phyloP scores from a whole-genome alignment of 192 early-diverging fungal genomes.

The Entomortierella beljakovae region DNA sequence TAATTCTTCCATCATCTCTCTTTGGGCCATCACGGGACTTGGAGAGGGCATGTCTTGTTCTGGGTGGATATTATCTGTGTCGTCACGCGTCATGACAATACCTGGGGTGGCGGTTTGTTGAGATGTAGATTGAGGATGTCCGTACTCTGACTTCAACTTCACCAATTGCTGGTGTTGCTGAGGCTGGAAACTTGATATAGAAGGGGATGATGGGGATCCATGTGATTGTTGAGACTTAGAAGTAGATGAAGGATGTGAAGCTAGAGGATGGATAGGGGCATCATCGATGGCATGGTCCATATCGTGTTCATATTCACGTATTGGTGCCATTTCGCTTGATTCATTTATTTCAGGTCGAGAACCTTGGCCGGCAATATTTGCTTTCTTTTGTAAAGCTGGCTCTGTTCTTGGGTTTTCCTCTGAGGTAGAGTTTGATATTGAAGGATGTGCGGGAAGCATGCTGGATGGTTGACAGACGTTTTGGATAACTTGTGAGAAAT shows the following conservation, averaged over 20 bases:
- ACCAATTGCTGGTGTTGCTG: slow-evolving; percentile 46
- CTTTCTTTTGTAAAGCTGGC: slow-evolving; percentile 1
- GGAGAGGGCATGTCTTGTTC: neutral
- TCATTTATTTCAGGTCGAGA: neutral
- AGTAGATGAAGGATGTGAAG: neutral
- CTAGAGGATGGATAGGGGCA: slow-evolving; percentile 23
- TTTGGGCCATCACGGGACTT: slow-evolving; percentile 1
- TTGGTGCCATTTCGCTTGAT: slow-evolving; percentile 7
- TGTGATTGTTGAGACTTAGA: neutral
- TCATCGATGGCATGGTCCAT: slow-evolving; percentile 25
- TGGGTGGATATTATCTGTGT: neutral
- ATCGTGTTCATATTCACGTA: neutral
- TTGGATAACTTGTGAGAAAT: neutral
- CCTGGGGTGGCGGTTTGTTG: slow-evolving; percentile 20
- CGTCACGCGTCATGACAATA: slow-evolving; percentile 29
- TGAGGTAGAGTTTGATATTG: slow-evolving; percentile 27
- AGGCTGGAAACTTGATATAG: slow-evolving; percentile 18
- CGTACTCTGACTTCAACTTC: slow-evolving; percentile 30
- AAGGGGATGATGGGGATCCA: neutral
- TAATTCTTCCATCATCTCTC: slow-evolving; percentile 12
- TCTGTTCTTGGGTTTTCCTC: slow-evolving; percentile 8
- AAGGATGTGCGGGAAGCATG: too few relatives aligned
- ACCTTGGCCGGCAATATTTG: neutral
- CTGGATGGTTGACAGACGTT: slow-evolving; percentile 30
- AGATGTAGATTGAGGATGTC: neutral